Conservation (phyloP, 768 basidiomycete species). For the Lepiota venenata region DNA sequence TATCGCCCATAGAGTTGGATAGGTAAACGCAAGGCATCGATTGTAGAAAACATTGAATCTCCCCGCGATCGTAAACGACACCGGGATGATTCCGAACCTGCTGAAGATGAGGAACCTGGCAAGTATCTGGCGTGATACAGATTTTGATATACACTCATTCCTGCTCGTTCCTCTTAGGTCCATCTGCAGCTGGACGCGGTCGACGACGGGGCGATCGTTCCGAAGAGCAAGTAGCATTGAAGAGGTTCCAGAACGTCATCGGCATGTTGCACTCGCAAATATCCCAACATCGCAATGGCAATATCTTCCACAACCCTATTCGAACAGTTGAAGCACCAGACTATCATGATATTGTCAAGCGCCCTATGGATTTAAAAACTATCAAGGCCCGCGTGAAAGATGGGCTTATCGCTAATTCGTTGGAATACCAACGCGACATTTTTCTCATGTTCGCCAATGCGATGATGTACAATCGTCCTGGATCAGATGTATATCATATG, state of each 20-base stretch:
- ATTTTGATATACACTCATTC: constrained; percentile 9
- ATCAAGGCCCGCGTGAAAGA: constrained; percentile 86
- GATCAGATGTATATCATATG: constrained; percentile 85
- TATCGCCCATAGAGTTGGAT: neutral
- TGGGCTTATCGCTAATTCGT: constrained; percentile 72
- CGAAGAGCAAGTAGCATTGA: constrained; percentile 53
- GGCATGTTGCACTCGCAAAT: constrained; percentile 79
- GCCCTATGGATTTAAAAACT: constrained; percentile 95
- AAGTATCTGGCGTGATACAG: constrained; percentile 5
- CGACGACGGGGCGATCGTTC: constrained; percentile 27
- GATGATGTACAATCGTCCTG: constrained; percentile 93
- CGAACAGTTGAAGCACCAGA: constrained; percentile 86
- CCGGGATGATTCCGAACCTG: constrained; percentile 67
- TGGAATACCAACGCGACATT: constrained; percentile 88
- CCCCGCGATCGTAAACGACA: constrained; percentile 52
- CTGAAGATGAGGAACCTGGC: constrained; percentile 64
- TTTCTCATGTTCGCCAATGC: constrained; percentile 96
- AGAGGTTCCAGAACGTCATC: constrained; percentile 80
- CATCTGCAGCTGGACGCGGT: constrained; percentile 1
- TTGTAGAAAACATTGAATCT: constrained; percentile 43
- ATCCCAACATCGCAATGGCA: constrained; percentile 82
- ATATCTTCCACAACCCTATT: constrained; percentile 89
- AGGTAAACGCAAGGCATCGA: constrained; percentile 69
- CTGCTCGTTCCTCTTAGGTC: neutral
- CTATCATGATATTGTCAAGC: constrained; percentile 88